Evolutionary conservation across 23 red algal genomes (phyloP).

Genomic region (Gracilariopsis chorda): DNA sequence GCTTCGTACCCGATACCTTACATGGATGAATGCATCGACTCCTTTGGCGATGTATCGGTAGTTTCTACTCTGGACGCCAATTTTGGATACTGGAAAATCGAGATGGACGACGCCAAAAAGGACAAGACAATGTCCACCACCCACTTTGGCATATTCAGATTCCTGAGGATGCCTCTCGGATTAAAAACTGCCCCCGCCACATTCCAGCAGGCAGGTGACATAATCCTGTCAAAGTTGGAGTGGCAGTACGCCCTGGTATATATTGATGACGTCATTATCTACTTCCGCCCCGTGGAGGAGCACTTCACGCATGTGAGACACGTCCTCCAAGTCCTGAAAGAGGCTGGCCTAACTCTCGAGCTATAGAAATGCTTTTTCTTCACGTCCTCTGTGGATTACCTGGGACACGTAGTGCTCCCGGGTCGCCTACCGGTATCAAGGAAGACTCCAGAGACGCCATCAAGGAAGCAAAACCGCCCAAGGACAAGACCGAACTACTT

Average conservation of each 20-base stretch:
- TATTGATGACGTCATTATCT: slow-evolving; percentile 23
- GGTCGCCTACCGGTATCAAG: neutral
- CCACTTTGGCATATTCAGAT: neutral
- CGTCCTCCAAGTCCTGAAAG: neutral
- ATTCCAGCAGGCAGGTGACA: slow-evolving; percentile 4
- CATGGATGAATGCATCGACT: slow-evolving; percentile 49
- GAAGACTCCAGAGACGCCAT: neutral
- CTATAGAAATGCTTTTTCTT: neutral
- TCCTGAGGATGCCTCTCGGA: slow-evolving; percentile 8
- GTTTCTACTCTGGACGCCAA: slow-evolving; percentile 27
- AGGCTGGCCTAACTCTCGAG: neutral
- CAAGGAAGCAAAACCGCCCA: neutral
- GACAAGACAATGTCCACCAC: neutral
- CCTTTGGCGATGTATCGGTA: neutral
- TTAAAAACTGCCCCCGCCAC: neutral
- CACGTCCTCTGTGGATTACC: neutral
- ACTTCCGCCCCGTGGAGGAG: neutral
- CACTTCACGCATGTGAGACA: neutral
- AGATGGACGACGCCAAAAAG: neutral
- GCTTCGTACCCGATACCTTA: slow-evolving; percentile 2
- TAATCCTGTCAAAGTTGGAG: neutral
- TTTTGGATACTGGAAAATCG: neutral
- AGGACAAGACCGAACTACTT: neutral
- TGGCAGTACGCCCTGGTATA: neutral
- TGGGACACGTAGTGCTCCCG: neutral